Base-by-base conservation (phyloP, 805 yeast genomes). In the Hanseniaspora guilliermondii region DNA sequence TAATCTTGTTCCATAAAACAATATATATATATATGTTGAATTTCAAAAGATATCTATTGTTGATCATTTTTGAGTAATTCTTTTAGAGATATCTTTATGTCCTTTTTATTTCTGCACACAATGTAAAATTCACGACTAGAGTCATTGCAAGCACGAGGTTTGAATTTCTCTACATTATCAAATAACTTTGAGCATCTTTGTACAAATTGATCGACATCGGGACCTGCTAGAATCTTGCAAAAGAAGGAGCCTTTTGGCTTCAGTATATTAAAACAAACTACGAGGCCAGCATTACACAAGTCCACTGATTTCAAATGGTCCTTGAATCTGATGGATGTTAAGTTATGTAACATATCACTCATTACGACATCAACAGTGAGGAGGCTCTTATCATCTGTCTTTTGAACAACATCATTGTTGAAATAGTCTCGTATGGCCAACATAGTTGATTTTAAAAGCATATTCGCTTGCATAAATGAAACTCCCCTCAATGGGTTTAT, bases 311-410 rank as follows among this genome's bases (percentile, higher is more conserved):
- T 79, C 14, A 76, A 70, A 68, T 91, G 97, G 66, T 91, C 98
- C 58, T 79, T 78, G 40, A 84, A 80, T 9, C 82, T 77, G 40
- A 86, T 69, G 4, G 98, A 97, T 14, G 88, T 74, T 4, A 97
- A 87, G 64, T 91, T 91, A 47, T 87, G 85, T 85, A 91, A 84
- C 94, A 85, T 85, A 72, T 85, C 94, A 71, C 91, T 84, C 52
- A 85, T 62, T 48, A 85, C 78, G 22, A 83, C 69, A 69, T 85
- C 89, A 47, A 84, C 76, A 8, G 46, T 22, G 7, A n/a, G 27
- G n/a, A 17, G 22, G 6, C 19, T 25, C 16, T 41, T 62, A 40
- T 60, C 61, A 11, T 59, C 40, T 44, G 56, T 49, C 25, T 61
- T 58, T 55, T 58, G 59, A 17, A 59, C 56, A 40, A 59, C 60